A percentile compares a stretch with the other conserved stretches of the same genome.
phyloP scores from a whole-genome alignment of 2,329 filamentous ascomycete genomes.

The Paradendryphiella salina region DNA sequence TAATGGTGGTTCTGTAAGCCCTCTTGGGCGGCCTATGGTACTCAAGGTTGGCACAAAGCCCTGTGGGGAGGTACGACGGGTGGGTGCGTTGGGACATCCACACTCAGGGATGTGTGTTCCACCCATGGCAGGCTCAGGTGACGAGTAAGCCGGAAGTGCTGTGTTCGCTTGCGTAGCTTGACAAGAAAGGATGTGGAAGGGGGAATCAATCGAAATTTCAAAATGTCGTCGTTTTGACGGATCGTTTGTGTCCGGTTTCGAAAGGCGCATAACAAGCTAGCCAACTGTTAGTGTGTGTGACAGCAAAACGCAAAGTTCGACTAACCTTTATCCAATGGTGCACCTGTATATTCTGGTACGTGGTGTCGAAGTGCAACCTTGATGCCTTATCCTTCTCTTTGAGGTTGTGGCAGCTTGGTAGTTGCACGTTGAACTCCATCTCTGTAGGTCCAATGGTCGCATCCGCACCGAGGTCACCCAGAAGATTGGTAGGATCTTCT shows the following conservation, averaged over 20 bases:
- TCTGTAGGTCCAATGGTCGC: conserved; percentile 83
- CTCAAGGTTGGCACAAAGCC: conserved; percentile 61
- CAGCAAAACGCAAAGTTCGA: conserved; percentile 5
- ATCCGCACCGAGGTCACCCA: conserved; percentile 76
- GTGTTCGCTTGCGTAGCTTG: conserved; percentile 91
- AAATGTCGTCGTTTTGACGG: conserved; percentile 82
- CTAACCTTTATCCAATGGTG: conserved; percentile 94
- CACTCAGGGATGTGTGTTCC: conserved; percentile 56
- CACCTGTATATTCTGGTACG: conserved; percentile 90
- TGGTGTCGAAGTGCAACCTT: conserved; percentile 83
- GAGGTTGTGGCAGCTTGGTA: conserved; percentile 87
- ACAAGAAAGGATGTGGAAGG: conserved; percentile 90
- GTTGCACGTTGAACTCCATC: conserved; percentile 90
- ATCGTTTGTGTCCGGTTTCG: conserved; percentile 77
- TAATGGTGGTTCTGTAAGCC: conserved; percentile 30
- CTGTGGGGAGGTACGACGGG: conserved; percentile 54
- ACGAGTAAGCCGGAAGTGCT: conserved; percentile 77
- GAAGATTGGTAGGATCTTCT: conserved; percentile 66
- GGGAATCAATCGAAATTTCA: conserved; percentile 94
- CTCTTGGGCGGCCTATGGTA: conserved; percentile 52
- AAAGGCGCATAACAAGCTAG: conserved; percentile 89
- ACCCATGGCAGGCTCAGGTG: conserved; percentile 49
- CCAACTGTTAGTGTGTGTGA: conserved; percentile 10
- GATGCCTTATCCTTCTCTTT: conserved; percentile 66
- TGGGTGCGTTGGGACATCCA: conserved; percentile 68